Conservation (phyloP, 371 early-diverging fungal species). For the Encephalitozoon hellem region DNA sequence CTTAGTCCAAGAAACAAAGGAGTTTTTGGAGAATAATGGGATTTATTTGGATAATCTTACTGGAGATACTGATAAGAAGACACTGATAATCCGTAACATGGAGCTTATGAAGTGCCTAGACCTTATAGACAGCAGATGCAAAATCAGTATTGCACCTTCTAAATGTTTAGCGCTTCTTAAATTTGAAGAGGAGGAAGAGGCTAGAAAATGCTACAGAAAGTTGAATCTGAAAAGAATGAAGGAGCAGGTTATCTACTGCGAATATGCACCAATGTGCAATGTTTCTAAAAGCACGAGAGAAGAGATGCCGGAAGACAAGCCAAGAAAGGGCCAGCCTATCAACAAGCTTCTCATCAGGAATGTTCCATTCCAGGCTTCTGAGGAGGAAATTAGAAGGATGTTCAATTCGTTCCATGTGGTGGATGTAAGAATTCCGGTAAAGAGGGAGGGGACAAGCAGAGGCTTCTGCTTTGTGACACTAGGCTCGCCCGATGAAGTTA, state of each 20-base stretch:
- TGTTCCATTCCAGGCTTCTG: slow-evolving; percentile 92
- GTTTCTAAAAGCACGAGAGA: slow-evolving; percentile 64
- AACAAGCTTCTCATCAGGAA: slow-evolving; percentile 82
- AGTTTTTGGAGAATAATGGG: slow-evolving; percentile 53
- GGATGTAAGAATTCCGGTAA: slow-evolving; percentile 81
- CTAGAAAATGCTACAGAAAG: slow-evolving; percentile 44
- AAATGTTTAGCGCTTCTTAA: slow-evolving; percentile 54
- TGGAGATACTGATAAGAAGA: slow-evolving; percentile 14
- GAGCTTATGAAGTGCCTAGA: slow-evolving; percentile 38
- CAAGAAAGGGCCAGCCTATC: slow-evolving; percentile 63
- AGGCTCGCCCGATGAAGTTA: slow-evolving; percentile 78
- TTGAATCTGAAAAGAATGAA: slow-evolving; percentile 52
- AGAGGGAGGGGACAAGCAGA: slow-evolving; percentile 80
- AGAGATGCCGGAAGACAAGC: neutral
- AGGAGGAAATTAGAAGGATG: slow-evolving; percentile 77
- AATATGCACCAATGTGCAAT: slow-evolving; percentile 54
- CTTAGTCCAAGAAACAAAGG: slow-evolving; percentile 57
- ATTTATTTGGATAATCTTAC: slow-evolving; percentile 35
- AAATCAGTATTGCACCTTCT: slow-evolving; percentile 53
- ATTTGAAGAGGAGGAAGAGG: slow-evolving; percentile 56
- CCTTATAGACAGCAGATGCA: slow-evolving; percentile 15
- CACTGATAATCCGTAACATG: slow-evolving; percentile 45
- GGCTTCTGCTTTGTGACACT: slow-evolving; percentile 96
- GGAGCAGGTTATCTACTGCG: slow-evolving; percentile 58
- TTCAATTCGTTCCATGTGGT: slow-evolving; percentile 84